Evolutionary conservation across 169 alveolate species (phyloP), one percentile per base, ranked within the genome.

Genomic region (Fabrea salina): DNA sequence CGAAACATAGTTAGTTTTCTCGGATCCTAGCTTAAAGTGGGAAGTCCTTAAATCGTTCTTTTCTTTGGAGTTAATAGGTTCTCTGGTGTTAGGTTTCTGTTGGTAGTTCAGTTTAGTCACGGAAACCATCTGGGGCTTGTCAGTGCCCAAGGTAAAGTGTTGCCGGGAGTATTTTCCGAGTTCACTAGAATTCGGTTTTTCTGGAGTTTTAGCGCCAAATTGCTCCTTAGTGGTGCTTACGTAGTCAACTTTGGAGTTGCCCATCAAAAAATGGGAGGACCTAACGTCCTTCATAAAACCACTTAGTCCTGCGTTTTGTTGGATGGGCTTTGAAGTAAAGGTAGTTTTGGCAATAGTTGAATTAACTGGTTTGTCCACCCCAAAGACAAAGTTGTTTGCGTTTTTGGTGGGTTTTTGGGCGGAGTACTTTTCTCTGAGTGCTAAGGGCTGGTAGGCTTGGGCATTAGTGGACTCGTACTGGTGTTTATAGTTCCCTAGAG

Each of bases 21-120:
- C 47, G 16, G 27, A n/a, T 5, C 79, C 79, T 16, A 70, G 43
- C 4, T 44, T 47, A 27, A 70, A 44, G 37, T 70, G 79, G 4
- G 79, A 70, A 49, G 79, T 25, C 25, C 66, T 13, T 70, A 70
- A 70, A 49, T 70, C 79, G 13, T 44, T 27, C 43, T 47, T 22
- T 70, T 70, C 49, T 27, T 70, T 66, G 13, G 3, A 27, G 32
- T 25, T 44, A 22, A 49, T 16, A 3, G 7, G 40, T 70, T 70
- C 50, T 11, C 19, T 44, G 7, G 33, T 66, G 4, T 25, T 66
- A 25, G 33, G 25, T 70, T 70, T 70, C 39, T 25, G 32, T 4
- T 44, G 25, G 25, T 22, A 70, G 32, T 27, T 25, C 49, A 27
- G n/a, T 16, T 41, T 22, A 8, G n/a, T 22, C 49, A 66, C 49